phyloP scores from a whole-genome alignment of 176 grass and related monocot genomes.

The Oryza meyeriana region DNA sequence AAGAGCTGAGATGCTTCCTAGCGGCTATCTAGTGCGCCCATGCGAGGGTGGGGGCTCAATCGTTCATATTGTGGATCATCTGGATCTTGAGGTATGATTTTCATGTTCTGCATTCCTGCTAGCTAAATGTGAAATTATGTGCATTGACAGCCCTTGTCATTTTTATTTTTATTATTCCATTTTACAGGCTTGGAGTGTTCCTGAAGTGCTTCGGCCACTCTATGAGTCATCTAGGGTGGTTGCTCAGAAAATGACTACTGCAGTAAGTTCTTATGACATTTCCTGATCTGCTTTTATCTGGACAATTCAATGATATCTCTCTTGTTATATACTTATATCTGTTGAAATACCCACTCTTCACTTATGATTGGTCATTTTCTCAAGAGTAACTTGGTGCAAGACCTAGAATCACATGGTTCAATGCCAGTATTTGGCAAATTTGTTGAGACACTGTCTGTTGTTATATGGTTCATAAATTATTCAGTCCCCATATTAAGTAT shows the following conservation, averaged over 20 bases:
- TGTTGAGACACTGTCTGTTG: neutral
- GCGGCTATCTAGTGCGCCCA: conserved; percentile 90
- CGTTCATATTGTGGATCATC: conserved; percentile 96
- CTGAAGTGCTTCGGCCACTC: conserved; percentile 88
- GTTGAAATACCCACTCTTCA: neutral
- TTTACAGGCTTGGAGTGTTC: conserved; percentile 87
- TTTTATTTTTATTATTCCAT: conserved; percentile 7
- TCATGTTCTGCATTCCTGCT: neutral
- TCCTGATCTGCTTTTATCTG: neutral
- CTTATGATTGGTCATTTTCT: neutral
- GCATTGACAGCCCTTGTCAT: neutral
- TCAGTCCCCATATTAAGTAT: neutral
- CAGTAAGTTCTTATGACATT: conserved; percentile 53
- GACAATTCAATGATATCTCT: neutral
- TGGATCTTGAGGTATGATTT: conserved; percentile 81
- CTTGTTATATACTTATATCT: neutral
- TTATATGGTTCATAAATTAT: neutral
- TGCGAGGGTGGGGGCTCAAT: conserved; percentile 90
- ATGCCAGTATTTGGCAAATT: neutral
- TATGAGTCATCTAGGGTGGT: conserved; percentile 92
- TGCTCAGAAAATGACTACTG: conserved; percentile 97
- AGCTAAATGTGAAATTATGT: neutral
- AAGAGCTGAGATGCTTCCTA: conserved; percentile 94
- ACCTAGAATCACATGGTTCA: neutral
- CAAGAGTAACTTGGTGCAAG: neutral